These are phyloP conservation scores for Daldinia sp. DNA, from an alignment of 2,329 filamentous ascomycete species.

Conservation along the genomic window DNA sequence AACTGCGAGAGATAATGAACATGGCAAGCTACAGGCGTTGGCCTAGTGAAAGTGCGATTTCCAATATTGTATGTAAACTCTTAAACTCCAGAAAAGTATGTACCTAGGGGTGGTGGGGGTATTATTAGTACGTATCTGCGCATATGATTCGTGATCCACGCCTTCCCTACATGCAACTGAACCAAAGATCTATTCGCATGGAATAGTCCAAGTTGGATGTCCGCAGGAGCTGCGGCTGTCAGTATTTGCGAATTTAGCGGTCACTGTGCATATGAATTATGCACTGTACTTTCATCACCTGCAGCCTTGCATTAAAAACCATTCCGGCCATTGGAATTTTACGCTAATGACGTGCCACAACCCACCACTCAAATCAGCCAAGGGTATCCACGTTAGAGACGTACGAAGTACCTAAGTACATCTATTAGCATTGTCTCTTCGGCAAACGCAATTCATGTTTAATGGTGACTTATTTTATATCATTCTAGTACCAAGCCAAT, in stretches of 20 bases:
- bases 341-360: conserved; percentile 37
- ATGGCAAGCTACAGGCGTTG: not conserved
- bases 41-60: conserved; percentile 16
- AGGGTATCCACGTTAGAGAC: conserved; percentile 5
- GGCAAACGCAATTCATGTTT: not conserved
- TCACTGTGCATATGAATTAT: not conserved
- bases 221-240: conserved; percentile 29
- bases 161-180: conserved; percentile 21
- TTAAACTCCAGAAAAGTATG: not conserved
- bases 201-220: conserved; percentile 13
- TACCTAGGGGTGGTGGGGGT: not conserved
- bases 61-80: not conserved
- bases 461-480: too few species aligned
- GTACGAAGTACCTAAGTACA: not conserved
- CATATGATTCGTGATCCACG: conserved; percentile 26
- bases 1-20: not conserved
- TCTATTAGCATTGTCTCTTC: not conserved
- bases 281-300: not conserved
- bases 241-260: not conserved
- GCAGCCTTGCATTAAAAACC: not conserved
- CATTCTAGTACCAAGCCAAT: too few species aligned
- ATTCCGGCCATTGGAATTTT: conserved; percentile 9
- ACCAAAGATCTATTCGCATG: conserved; percentile 23
- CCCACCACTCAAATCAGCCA: conserved; percentile 11
- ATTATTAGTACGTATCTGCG: conserved; percentile 19